Evolutionary conservation across 768 basidiomycete genomes (phyloP).

Genomic region (Hygrophorus russula): DNA sequence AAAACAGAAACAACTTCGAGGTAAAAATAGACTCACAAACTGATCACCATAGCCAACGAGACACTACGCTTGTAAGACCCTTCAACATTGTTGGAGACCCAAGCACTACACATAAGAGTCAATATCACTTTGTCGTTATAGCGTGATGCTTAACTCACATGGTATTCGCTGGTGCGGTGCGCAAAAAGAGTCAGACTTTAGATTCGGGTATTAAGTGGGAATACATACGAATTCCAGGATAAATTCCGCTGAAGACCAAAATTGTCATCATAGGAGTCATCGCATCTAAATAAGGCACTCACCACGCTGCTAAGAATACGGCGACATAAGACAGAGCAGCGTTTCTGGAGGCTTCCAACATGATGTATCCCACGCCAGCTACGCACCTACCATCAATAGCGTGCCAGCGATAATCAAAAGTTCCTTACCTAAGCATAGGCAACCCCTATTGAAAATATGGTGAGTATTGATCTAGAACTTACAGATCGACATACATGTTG

Average conservation of each 20-base stretch:
- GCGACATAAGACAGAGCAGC: conserved; percentile 62
- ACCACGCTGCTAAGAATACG: conserved; percentile 62
- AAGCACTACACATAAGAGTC: conserved; percentile 21
- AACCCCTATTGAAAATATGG: conserved; percentile 15
- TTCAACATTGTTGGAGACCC: conserved; percentile 63
- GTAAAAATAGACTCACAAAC: conserved; percentile 30
- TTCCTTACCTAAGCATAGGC: conserved; percentile 24
- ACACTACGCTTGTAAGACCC: conserved; percentile 71
- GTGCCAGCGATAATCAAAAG: conserved; percentile 8
- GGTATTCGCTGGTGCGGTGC: conserved; percentile 36
- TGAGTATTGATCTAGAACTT: not conserved
- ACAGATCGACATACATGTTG: conserved; percentile 39
- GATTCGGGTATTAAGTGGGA: not conserved
- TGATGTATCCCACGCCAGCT: conserved; percentile 59
- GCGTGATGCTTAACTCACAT: conserved; percentile 25
- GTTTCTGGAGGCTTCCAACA: conserved; percentile 50
- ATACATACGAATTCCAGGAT: conserved; percentile 55
- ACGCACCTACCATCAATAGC: conserved; percentile 13
- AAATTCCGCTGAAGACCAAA: conserved; percentile 46
- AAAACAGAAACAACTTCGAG: not conserved
- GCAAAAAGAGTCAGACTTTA: not conserved
- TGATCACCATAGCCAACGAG: conserved; percentile 57
- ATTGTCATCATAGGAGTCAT: not conserved
- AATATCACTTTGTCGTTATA: not conserved
- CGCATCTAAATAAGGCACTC: conserved; percentile 11